These are phyloP conservation scores for Penicillium dipodomyicola DNA, from an alignment of 495 filamentous ascomycete genomes.

Conservation along the genomic window DNA sequence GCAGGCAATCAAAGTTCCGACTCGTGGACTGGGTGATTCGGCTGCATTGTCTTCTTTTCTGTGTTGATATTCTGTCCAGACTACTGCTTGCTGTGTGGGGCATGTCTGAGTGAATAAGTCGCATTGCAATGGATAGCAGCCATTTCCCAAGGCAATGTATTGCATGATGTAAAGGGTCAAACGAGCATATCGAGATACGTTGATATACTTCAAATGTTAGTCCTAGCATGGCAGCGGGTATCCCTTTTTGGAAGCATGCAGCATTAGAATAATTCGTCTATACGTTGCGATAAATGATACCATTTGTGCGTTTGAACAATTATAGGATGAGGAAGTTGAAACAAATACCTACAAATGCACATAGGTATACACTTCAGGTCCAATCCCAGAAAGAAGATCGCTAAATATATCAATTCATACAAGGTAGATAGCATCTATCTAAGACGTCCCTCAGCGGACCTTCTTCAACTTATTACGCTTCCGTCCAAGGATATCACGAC, in stretches of 20 bases:
- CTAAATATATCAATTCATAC: slow-evolving; percentile 7
- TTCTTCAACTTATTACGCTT: slow-evolving; percentile 49
- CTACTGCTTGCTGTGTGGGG: neutral
- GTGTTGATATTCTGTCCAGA: neutral
- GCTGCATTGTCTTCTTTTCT: neutral
- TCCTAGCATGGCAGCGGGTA: slow-evolving; percentile 2
- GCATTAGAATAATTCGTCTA: slow-evolving; percentile 20
- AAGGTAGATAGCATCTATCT: neutral
- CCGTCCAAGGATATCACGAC: slow-evolving; percentile 67
- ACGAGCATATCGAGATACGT: neutral
- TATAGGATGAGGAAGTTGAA: no score
- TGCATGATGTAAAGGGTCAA: neutral
- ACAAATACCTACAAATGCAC: no score
- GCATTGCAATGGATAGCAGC: neutral
- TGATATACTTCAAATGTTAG: neutral
- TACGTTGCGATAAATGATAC: slow-evolving; percentile 28
- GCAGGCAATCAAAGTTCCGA: slow-evolving; percentile 22
- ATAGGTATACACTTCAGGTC: neutral
- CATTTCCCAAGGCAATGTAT: neutral
- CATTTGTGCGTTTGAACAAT: slow-evolving; percentile 16
- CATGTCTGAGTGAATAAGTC: neutral
- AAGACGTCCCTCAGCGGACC: slow-evolving; percentile 30
- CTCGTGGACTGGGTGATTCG: slow-evolving; percentile 21
- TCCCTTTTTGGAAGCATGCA: slow-evolving; percentile 15
- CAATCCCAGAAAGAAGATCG: neutral